Conservation (phyloP, 1,284 basidiomycete species). For the Boletellus dicymbophilus region DNA sequence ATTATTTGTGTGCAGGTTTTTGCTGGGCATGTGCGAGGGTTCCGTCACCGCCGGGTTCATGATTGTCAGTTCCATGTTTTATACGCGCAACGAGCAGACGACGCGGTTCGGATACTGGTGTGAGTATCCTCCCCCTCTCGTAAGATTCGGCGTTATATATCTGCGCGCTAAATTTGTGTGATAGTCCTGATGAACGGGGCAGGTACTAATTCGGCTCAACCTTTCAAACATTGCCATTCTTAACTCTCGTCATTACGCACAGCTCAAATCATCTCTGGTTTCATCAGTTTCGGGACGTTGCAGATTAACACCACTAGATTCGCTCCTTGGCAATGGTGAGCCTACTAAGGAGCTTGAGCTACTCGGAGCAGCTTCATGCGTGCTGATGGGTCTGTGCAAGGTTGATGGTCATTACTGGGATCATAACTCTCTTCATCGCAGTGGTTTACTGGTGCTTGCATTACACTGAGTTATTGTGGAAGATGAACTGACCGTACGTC, state of each 20-base stretch:
- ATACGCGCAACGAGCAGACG: constrained; percentile 76
- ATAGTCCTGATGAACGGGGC: constrained; percentile 68
- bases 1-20: constrained; percentile 50
- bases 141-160: too few relatives aligned
- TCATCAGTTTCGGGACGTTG: constrained; percentile 54
- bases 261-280: constrained; percentile 75
- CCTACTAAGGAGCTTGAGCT: too few relatives aligned
- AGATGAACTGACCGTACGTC: constrained; percentile 2
- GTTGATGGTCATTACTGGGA: constrained; percentile 63
- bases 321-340: constrained; percentile 58
- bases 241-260: too few relatives aligned
- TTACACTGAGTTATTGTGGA: background rate
- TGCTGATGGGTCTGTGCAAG: too few relatives aligned
- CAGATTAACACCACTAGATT: constrained; percentile 45
- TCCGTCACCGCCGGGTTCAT: constrained; percentile 83
- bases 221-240: too few relatives aligned
- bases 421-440: constrained; percentile 61
- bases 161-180: too few relatives aligned
- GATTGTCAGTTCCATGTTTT: constrained; percentile 73
- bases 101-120: constrained; percentile 77
- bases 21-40: constrained; percentile 63
- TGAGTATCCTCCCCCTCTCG: constrained; percentile 36
- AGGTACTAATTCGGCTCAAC: too few relatives aligned
- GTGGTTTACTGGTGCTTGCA: constrained; percentile 54
- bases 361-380: too few relatives aligned